These are phyloP conservation scores for Ustilago lituana DNA, from an alignment of 1,284 basidiomycete genomes.

Conservation along the genomic window DNA sequence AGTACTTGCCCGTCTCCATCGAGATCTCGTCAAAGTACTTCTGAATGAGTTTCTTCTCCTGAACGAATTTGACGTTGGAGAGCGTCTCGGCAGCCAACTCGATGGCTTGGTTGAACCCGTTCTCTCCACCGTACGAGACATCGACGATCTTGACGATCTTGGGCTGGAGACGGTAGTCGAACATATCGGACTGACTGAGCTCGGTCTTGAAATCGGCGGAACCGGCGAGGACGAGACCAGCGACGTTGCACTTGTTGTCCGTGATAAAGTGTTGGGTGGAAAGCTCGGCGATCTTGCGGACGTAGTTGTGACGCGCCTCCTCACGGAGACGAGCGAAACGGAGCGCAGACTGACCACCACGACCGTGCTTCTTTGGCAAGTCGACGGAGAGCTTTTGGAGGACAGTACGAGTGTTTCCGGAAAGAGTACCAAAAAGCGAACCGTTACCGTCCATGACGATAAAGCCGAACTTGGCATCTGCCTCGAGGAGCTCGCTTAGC, in stretches of 20 bases:
- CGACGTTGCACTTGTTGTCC: constrained; percentile 97
- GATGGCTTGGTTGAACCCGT: constrained; percentile 98
- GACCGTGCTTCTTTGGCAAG: constrained; percentile 98
- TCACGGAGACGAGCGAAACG: constrained; percentile 99
- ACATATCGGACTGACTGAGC: constrained; percentile 94
- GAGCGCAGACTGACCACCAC: constrained; percentile 99
- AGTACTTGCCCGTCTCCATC: constrained; percentile 95
- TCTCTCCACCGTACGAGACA: constrained; percentile 98
- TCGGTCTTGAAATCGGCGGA: constrained; percentile 99
- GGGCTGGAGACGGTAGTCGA: constrained; percentile 80
- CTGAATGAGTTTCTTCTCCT: constrained; percentile 87
- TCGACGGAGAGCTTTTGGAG: constrained; percentile 99
- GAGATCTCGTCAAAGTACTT: constrained; percentile 99
- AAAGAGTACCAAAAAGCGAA: constrained; percentile 92
- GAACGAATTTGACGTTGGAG: constrained; percentile 98
- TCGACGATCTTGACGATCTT: constrained; percentile 83
- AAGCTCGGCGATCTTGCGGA: constrained; percentile 95
- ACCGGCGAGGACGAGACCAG: constrained; percentile 95
- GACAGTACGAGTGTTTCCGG: constrained; percentile 96
- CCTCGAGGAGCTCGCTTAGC: constrained; percentile 93
- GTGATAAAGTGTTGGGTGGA: constrained; percentile 99
- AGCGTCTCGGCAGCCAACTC: constrained; percentile 95
- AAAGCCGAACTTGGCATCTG: constrained; percentile 97
- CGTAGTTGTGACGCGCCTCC: constrained; percentile 99
- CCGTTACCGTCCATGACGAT: constrained; percentile 99